Evolutionary conservation across 2,329 filamentous ascomycete species (phyloP), one percentile per base, ranked within the genome.

Genomic region (Aspergillus fructus): DNA sequence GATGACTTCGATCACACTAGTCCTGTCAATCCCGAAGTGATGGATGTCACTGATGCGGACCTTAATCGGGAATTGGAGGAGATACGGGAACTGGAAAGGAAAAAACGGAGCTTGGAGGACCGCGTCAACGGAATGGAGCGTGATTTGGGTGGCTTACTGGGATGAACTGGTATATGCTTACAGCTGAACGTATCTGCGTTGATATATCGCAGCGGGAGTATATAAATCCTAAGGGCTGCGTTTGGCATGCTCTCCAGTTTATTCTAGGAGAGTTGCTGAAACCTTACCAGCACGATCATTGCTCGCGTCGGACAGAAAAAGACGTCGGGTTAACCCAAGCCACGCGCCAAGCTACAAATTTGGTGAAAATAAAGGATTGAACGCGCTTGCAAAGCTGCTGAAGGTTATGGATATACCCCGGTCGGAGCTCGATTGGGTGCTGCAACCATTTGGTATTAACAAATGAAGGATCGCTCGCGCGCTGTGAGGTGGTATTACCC

Each of bases 71-170:
- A 80, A 49, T 76, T 82, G 42, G 78, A 79, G 3, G 78, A 87
- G 64, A 83, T 89, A 56, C 76, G 76, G 57, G 83, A 85, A 59
- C 73, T 90, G 37, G 88, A 90, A 69, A 74, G 72, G 58, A 87
- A 82, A 73, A 89, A 89, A 74, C 80, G 77, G 51, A 76, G 74
- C 6, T 72, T 90, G 12, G 86, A 89, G 67, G 83, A 83, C 21
- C 79, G 86, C 34, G 85, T 89, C n/a, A 82, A 77, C 46, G 85
- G 84, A 2, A 88, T 89, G 83, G 86, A 88, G 59, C 82, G 81
- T 65, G 86, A 89, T 69, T 77, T 89, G n/a, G 85, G 85, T 19
- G 85, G 85, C 0, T 68, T 88, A 40, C 72, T 85, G 66, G 74
- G 82, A 60, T 84, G 72, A 80, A 40, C 9, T n/a, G 5, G 33